Base-by-base conservation (phyloP, 2,329 filamentous ascomycete species). In the Botrytis cinerea region DNA sequence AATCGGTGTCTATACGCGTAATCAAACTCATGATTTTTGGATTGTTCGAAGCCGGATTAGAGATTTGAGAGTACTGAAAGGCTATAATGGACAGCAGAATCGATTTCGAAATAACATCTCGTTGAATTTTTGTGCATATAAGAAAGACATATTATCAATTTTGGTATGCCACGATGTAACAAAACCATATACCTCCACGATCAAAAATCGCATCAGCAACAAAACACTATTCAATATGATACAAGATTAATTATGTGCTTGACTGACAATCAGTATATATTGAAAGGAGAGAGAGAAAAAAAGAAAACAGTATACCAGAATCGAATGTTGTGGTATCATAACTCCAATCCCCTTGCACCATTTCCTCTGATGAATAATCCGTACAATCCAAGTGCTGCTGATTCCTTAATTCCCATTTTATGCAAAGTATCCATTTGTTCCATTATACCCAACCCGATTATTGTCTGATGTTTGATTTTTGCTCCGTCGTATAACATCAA, bases 361-460 rank as follows among this genome's bases (percentile, higher is more conserved):
- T 40, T 40, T 38, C 46, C 46, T 43, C 20, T 68, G n/a, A 54
- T 68, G n/a, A 68, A 68, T n/a, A 68, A 35, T n/a, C 64, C 64
- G 20, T 54, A 68, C 64, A 54, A 68, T 68, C 64, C 64, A 68
- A 68, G 40, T 68, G 64, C 35, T 40, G 64, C 54, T 54, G 25
- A n/a, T 28, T 35, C 35, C 61, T 40, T 10, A 10, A 63, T 45
- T 48, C 62, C 64, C 46, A 40, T 68, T 54, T 67, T 68, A 54
- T 68, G 46, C 64, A 63, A n/a, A 40, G 22, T 68, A 16, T 54
- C 64, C 64, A 35, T 54, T 40, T 22, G 32, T 54, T 54, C 35
- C 64, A 68, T 68, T 43, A 54, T 54, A 10, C 51, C 46, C 64
- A 54, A 48, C 14, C 32, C 48, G 14, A 43, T 54, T 54, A 16